phyloP scores from a whole-genome alignment of 495 filamentous ascomycete genomes.

The Xylona heveae region DNA sequence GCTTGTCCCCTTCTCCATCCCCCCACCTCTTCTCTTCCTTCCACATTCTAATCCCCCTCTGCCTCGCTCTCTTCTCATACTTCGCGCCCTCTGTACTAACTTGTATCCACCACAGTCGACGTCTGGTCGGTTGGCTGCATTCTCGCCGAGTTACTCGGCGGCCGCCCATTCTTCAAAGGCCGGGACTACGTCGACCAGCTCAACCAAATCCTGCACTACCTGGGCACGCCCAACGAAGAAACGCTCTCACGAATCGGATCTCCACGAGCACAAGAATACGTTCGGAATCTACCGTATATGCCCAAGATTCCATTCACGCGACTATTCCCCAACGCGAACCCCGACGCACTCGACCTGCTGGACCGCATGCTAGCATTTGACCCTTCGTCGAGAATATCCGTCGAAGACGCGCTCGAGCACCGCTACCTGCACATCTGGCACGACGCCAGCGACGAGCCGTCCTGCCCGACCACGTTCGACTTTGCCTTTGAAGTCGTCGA shows the following conservation, averaged over 20 bases:
- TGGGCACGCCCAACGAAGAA: slow-evolving; percentile 90
- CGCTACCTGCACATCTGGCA: slow-evolving; percentile 96
- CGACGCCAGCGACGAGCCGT: slow-evolving; percentile 86
- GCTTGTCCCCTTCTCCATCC: slow-evolving; percentile 17
- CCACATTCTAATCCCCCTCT: too few relatives aligned
- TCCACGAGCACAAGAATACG: slow-evolving; percentile 91
- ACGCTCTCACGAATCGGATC: slow-evolving; percentile 88
- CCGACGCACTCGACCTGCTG: slow-evolving; percentile 83
- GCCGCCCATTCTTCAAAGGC: slow-evolving; percentile 96
- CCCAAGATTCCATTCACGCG: slow-evolving; percentile 70
- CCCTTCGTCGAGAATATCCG: slow-evolving; percentile 71
- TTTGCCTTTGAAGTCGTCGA: slow-evolving; percentile 96
- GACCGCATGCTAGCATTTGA: slow-evolving; percentile 97
- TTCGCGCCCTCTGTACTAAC: too few relatives aligned
- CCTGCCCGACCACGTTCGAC: slow-evolving; percentile 83
- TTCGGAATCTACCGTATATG: slow-evolving; percentile 95
- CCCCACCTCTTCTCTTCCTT: not conserved
- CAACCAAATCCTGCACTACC: slow-evolving; percentile 96
- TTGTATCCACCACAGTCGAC: slow-evolving; percentile 62
- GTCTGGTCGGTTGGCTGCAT: slow-evolving; percentile 99
- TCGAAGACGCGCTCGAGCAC: slow-evolving; percentile 87
- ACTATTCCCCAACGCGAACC: slow-evolving; percentile 88
- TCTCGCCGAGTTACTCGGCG: slow-evolving; percentile 84
- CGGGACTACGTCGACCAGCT: slow-evolving; percentile 98
- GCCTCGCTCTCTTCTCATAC: too few relatives aligned